Conservation (phyloP, 2,329 filamentous ascomycete genomes). For the Graphiopsis chlorocephala region DNA sequence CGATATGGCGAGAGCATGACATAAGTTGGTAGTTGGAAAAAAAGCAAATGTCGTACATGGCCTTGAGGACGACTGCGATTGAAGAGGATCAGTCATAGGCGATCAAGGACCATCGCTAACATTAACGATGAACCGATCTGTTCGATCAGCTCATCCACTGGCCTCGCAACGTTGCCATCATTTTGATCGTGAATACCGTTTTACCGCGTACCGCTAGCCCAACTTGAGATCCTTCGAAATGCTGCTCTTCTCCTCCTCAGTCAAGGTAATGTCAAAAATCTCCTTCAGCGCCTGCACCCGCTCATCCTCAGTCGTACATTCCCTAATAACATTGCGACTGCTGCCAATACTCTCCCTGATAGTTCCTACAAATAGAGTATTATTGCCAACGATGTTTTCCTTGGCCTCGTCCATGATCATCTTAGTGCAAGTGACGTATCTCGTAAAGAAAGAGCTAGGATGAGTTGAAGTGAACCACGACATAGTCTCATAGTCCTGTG, state of each 20-base stretch:
- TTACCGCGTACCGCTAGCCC: not conserved
- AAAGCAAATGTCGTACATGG: not conserved
- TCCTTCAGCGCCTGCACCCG: conserved; percentile 44
- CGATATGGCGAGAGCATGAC: not conserved
- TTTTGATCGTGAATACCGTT: not conserved
- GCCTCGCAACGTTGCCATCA: not conserved
- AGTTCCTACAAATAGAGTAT: conserved; percentile 42
- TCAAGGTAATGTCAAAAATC: conserved; percentile 41
- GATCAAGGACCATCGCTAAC: too few species aligned
- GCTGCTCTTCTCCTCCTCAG: not conserved
- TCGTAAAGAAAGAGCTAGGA: conserved; percentile 53
- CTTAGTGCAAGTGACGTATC: conserved; percentile 52
- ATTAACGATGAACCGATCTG: too few species aligned
- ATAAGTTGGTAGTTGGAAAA: not conserved
- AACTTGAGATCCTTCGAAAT: not conserved
- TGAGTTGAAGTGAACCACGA: conserved; percentile 56
- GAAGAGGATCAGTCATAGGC: not conserved
- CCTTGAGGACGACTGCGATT: not conserved
- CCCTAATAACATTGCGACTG: conserved; percentile 39
- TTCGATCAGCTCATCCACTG: not conserved
- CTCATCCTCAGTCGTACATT: conserved; percentile 43
- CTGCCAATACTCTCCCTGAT: conserved; percentile 47
- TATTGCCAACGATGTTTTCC: conserved; percentile 37
- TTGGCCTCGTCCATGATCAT: conserved; percentile 49
- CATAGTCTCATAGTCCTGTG: conserved; percentile 60